Percentiles rank a stretch among this genome's conserved stretches.
Evolutionary conservation across 2,329 filamentous ascomycete genomes (phyloP).

Genomic region (Scorias spongiosa): DNA sequence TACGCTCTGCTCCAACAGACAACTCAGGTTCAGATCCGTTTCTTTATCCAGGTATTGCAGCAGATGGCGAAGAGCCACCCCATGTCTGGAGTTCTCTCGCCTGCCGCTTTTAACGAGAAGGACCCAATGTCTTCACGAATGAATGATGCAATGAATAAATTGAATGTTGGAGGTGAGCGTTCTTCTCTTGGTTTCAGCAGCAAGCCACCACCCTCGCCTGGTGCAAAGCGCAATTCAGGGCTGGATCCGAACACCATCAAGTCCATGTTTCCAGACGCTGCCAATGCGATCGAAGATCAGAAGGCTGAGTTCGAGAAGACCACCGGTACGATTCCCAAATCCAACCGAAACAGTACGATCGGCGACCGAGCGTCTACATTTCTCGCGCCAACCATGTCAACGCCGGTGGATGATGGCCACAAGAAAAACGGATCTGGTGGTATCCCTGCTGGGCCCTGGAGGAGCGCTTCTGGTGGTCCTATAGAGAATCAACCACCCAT

Average conservation of each 20-base stretch:
- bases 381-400: constrained; percentile 58
- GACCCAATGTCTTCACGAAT: constrained; percentile 95
- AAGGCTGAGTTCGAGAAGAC: constrained; percentile 96
- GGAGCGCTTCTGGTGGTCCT: constrained; percentile 25
- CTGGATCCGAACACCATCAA: constrained; percentile 88
- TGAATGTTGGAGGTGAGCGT: constrained; percentile 73
- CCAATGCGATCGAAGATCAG: constrained; percentile 94
- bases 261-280: constrained; percentile 97
- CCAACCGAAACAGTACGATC: constrained; percentile 81
- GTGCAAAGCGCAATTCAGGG: constrained; percentile 83
- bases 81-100: constrained; percentile 88
- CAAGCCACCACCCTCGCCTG: constrained; percentile 62
- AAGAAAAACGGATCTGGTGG: constrained; percentile 47
- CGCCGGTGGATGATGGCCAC: constrained; percentile 41
- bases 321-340: constrained; percentile 75
- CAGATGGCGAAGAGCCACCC: constrained; percentile 98
- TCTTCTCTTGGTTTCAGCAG: constrained; percentile 55
- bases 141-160: constrained; percentile 90
- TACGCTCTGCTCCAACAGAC: constrained; percentile 96
- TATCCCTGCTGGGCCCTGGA: constrained; percentile 71
- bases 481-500: constrained; percentile 38
- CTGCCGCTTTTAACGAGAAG: constrained; percentile 86
- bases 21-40: constrained; percentile 95
- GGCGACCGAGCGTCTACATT: constrained; percentile 58
- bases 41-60: constrained; percentile 97